Evolutionary conservation across 176 grass and related monocot genomes (phyloP), one percentile per base, ranked within the genome.

Genomic region (Raddia guianensis): DNA sequence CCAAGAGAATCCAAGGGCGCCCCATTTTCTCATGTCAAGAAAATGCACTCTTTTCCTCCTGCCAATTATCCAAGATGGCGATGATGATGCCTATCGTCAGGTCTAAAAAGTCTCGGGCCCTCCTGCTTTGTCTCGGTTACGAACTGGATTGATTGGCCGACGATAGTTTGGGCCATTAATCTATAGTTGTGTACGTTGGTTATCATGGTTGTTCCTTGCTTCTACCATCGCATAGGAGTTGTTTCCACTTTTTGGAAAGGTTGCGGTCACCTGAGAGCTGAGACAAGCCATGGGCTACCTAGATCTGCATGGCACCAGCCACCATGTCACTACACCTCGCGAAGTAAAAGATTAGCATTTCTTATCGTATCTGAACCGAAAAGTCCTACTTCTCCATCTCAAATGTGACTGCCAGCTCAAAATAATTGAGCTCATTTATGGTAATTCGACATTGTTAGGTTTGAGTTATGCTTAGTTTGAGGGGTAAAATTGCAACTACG

Each of bases 1-100:
- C 11, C 16, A 69, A 71, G 19, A 89, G 87, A 81, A 89, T 85
- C 71, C 87, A 64, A 63, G 47, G 61, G 76, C 44, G 82, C 76
- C 66, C 50, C 82, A 66, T 89, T 81, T 80, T 79, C 37, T 85
- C 48, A 55, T 79, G 67, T 66, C 68, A 85, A 9, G 68, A 21
- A 49, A 86, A 73, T 20, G 44, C 0, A 61, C 54, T 52, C 27
- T 27, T 16, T 70, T 74, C 46, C 53, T 46, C 14, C 42, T 46
- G 87, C 78, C 60, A 21, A 20, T 18, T 33, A 44, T 72, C 77
- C 35, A 47, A 66, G 58, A 73, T 76, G 72, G 78, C 53, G 80
- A 83, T 83, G 59, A 75, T 80, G 75, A 70, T 81, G 53, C 60
- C 82, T 58, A 77, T 42, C 60, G n/a, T 63, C 37, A 49, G 6